These are phyloP conservation scores for Prunus persica DNA, from an alignment of 306 rosid species.

Conservation along the genomic window DNA sequence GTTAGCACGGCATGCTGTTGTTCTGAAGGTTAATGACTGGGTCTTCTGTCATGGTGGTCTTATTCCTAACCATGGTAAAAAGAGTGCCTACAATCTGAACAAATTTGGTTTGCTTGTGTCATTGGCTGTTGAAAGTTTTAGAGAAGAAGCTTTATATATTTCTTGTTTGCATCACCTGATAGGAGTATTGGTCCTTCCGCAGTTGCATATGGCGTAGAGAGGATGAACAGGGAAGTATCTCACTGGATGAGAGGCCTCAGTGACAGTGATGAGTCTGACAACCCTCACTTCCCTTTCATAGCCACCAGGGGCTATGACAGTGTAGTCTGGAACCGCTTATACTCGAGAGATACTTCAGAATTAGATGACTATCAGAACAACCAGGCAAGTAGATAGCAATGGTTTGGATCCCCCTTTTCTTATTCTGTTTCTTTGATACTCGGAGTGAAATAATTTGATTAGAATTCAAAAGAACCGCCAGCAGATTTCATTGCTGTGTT, in stretches of 20 bases:
- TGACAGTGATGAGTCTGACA: slow-evolving; percentile 33
- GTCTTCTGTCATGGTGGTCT: slow-evolving; percentile 98
- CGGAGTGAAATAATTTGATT: neutral
- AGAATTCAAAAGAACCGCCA: neutral
- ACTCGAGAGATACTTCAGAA: slow-evolving; percentile 71
- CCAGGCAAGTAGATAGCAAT: slow-evolving; percentile 47
- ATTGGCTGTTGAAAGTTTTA: slow-evolving; percentile 18
- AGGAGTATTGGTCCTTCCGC: slow-evolving; percentile 29
- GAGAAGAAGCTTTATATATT: slow-evolving; percentile 9
- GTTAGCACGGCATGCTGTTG: slow-evolving; percentile 72
- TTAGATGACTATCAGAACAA: slow-evolving; percentile 53
- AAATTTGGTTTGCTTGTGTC: slow-evolving; percentile 10
- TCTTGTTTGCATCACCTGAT: slow-evolving; percentile 31
- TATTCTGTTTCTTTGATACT: neutral
- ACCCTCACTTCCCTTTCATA: slow-evolving; percentile 56
- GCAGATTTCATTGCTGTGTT: neutral
- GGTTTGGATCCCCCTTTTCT: neutral
- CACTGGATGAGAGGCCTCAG: slow-evolving; percentile 77
- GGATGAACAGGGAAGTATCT: slow-evolving; percentile 83
- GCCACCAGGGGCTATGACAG: slow-evolving; percentile 94
- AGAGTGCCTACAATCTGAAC: slow-evolving; percentile 11
- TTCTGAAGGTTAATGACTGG: slow-evolving; percentile 94
- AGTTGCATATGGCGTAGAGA: slow-evolving; percentile 85
- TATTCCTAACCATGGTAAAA: slow-evolving; percentile 96
- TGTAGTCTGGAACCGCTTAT: slow-evolving; percentile 93